These are phyloP conservation scores for Thelonectria blattea DNA, from an alignment of 2,329 filamentous ascomycete genomes.

Conservation along the genomic window DNA sequence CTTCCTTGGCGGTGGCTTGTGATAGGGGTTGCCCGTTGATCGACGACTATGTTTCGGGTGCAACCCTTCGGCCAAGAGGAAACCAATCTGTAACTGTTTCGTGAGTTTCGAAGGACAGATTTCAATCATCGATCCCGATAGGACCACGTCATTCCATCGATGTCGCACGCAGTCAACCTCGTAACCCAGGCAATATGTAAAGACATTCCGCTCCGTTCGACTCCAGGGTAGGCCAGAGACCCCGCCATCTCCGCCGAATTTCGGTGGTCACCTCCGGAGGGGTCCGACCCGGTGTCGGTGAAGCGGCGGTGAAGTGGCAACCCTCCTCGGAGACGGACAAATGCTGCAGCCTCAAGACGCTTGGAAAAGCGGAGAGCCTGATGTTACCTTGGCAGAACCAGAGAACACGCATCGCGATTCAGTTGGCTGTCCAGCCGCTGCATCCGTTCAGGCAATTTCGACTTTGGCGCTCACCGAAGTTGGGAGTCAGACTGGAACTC, in stretches of 20 bases:
- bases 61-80: not conserved
- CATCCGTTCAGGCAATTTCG: slow-evolving; percentile 21
- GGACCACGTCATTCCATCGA: not conserved
- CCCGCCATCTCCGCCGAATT: not conserved
- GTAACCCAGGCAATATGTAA: not conserved
- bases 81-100: slow-evolving; percentile 7
- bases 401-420: not conserved
- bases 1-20: not conserved
- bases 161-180: not conserved
- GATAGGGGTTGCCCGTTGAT: slow-evolving; percentile 3
- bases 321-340: not conserved
- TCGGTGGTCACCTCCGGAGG: slow-evolving; percentile 2
- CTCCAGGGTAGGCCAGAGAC: not conserved
- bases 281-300: slow-evolving; percentile 16
- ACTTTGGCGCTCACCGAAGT: slow-evolving; percentile 6
- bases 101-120: not conserved
- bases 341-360: not conserved
- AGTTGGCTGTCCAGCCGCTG: slow-evolving; percentile 14
- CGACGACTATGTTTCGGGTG: slow-evolving; percentile 14
- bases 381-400: slow-evolving; percentile 6
- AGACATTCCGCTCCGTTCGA: not conserved
- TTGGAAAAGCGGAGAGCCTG: not conserved
- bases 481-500: not conserved
- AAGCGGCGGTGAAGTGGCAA: not conserved
- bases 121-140: not conserved